Percentiles rank a stretch among this genome's conserved stretches.
phyloP scores from a whole-genome alignment of 805 yeast species.

The Saturnispora saitoi region DNA sequence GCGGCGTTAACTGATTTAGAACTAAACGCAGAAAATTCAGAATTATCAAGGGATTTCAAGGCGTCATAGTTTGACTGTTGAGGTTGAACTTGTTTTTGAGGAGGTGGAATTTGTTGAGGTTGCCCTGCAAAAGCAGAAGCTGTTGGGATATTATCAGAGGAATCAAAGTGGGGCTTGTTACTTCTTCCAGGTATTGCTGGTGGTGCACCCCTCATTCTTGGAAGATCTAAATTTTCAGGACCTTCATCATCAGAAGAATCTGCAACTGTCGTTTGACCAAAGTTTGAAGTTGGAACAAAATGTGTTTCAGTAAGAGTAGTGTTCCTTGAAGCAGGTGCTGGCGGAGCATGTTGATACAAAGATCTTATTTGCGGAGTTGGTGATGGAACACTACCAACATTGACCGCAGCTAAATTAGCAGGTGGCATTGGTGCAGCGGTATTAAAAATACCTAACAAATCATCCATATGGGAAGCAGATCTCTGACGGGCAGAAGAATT shows the following conservation, averaged over 20 bases:
- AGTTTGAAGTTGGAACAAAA: slow-evolving; percentile 76
- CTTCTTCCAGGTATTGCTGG: slow-evolving; percentile 31
- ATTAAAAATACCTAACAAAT: slow-evolving; percentile 52
- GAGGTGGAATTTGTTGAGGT: slow-evolving; percentile 13
- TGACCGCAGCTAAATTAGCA: slow-evolving; percentile 10
- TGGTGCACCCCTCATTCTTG: slow-evolving; percentile 18
- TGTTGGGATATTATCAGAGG: slow-evolving; percentile 11
- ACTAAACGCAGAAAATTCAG: slow-evolving; percentile 10
- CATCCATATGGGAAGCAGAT: slow-evolving; percentile 44
- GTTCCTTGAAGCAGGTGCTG: slow-evolving; percentile 20
- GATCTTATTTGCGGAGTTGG: slow-evolving; percentile 5
- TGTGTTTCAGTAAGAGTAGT: slow-evolving; percentile 24
- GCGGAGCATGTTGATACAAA: slow-evolving; percentile 8
- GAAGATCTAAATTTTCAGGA: slow-evolving; percentile 26
- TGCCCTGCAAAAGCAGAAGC: slow-evolving; percentile 5
- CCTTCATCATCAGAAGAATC: slow-evolving; percentile 32
- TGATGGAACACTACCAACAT: slow-evolving; percentile 7
- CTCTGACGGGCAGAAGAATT: slow-evolving; percentile 16
- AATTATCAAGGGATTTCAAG: slow-evolving; percentile 21
- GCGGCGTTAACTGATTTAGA: slow-evolving; percentile 17
- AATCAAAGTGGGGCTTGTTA: slow-evolving; percentile 28
- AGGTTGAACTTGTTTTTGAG: background rate
- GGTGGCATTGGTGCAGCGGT: slow-evolving; percentile 30
- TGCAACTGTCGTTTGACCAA: slow-evolving; percentile 62
- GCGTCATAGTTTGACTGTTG: slow-evolving; percentile 40